Conservation (phyloP, 306 rosid species). For the Herpetospermum pedunculosum region DNA sequence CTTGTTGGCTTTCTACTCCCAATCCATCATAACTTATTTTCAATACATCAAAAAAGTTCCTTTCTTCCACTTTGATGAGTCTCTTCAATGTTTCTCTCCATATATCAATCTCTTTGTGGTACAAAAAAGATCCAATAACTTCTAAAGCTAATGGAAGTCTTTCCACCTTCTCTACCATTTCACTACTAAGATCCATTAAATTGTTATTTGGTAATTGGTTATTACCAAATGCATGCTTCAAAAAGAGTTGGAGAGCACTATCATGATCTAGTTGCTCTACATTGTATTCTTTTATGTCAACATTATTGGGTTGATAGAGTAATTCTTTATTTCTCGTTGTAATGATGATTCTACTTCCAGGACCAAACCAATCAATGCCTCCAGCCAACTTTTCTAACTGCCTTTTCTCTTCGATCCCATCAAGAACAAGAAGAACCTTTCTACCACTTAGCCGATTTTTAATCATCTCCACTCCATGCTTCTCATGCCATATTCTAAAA, state of each 20-base stretch:
- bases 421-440: not conserved
- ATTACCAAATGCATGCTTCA: not conserved
- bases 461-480: not conserved
- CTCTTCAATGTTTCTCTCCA: not conserved
- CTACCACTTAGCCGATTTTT: not conserved
- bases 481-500: not conserved
- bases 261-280: not conserved
- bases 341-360: not conserved
- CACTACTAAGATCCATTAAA: not conserved
- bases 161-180: not conserved
- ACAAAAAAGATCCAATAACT: not conserved
- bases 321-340: not conserved
- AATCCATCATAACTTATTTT: constrained; percentile 1
- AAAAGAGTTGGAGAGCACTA: not conserved
- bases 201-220: not conserved
- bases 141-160: constrained; percentile 7
- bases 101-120: not conserved
- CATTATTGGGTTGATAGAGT: not conserved
- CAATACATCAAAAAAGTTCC: not conserved
- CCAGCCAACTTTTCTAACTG: not conserved
- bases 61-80: not conserved
- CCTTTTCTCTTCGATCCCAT: not conserved
- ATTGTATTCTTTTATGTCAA: not conserved
- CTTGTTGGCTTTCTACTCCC: not conserved
- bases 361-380: not conserved